Evolutionary conservation across 805 yeast genomes (phyloP).

Genomic region (Lachancea lanzarotensis): DNA sequence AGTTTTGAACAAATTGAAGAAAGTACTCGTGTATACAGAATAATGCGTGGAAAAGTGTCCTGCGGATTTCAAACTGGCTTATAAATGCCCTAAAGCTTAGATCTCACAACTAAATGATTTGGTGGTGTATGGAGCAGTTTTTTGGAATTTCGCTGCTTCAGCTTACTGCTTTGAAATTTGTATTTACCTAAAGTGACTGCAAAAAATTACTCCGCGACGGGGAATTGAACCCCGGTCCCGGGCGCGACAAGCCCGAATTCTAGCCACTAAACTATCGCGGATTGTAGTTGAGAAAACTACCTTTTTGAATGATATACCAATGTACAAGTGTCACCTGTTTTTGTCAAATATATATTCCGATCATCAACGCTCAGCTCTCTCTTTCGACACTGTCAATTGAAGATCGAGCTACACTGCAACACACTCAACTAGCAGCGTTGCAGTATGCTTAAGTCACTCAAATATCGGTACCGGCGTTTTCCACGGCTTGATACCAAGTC

Average conservation of each 20-base stretch:
- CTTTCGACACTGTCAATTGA: not conserved
- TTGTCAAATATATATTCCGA: too few species aligned
- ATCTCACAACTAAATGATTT: too few species aligned
- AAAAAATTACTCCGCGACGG: conserved; percentile 9
- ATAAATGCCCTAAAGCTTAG: too few species aligned
- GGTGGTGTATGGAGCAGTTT: too few species aligned
- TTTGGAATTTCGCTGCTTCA: too few species aligned
- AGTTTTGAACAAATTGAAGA: too few species aligned
- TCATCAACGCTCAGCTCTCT: too few species aligned
- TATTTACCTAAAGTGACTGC: not conserved
- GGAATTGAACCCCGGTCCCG: conserved; percentile 11
- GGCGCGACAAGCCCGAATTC: conserved; percentile 10
- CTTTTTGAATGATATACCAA: not conserved
- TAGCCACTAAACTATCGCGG: conserved; percentile 11
- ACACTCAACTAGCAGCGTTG: not conserved
- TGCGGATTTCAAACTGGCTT: too few species aligned
- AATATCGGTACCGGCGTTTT: not conserved
- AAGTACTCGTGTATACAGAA: too few species aligned
- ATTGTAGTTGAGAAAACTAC: not conserved
- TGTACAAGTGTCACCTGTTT: too few species aligned
- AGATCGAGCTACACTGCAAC: not conserved
- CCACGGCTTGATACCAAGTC: not conserved
- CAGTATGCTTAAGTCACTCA: not conserved
- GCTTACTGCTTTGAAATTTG: too few species aligned
- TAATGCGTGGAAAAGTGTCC: too few species aligned